Evolutionary conservation across 805 yeast genomes (phyloP).

Genomic region (Sugiyamaella boreocaroliniensis): DNA sequence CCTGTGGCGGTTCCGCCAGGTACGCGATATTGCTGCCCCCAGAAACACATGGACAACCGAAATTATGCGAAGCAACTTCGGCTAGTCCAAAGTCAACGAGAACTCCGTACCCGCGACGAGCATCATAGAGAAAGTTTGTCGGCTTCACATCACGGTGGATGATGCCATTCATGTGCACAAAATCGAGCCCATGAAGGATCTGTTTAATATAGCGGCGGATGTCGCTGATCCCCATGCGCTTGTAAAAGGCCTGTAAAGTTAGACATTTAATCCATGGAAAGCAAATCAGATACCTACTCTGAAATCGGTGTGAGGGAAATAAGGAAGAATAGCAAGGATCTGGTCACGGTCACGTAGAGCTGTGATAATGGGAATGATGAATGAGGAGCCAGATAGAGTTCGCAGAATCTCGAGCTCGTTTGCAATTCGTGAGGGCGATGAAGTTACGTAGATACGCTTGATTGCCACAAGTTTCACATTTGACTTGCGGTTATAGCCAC

Average conservation of each 20-base stretch:
- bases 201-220: constrained; percentile 76
- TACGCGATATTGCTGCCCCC: constrained; percentile 13
- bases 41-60: constrained; percentile 16
- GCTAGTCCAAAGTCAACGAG: constrained; percentile 91
- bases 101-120: constrained; percentile 63
- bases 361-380: constrained; percentile 85
- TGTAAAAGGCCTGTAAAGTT: constrained; percentile 47
- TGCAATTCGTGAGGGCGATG: constrained; percentile 84
- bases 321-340: constrained; percentile 87
- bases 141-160: constrained; percentile 93
- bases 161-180: constrained; percentile 68
- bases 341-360: constrained; percentile 86
- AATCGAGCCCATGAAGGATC: constrained; percentile 64
- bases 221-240: constrained; percentile 72
- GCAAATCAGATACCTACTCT: constrained; percentile 32
- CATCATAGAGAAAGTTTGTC: constrained; percentile 66
- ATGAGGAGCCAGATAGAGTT: constrained; percentile 36
- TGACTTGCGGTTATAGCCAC: constrained; percentile 6
- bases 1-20: constrained; percentile 29
- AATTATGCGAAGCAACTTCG: constrained; percentile 42
- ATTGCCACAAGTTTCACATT: constrained; percentile 57
- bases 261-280: background rate
- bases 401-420: constrained; percentile 73
- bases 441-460: constrained; percentile 89
- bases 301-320: constrained; percentile 84